A percentile compares a stretch with the other conserved stretches of the same genome.
Conservation (phyloP, 805 yeast genomes). For the Yarrowia sp. region DNA sequence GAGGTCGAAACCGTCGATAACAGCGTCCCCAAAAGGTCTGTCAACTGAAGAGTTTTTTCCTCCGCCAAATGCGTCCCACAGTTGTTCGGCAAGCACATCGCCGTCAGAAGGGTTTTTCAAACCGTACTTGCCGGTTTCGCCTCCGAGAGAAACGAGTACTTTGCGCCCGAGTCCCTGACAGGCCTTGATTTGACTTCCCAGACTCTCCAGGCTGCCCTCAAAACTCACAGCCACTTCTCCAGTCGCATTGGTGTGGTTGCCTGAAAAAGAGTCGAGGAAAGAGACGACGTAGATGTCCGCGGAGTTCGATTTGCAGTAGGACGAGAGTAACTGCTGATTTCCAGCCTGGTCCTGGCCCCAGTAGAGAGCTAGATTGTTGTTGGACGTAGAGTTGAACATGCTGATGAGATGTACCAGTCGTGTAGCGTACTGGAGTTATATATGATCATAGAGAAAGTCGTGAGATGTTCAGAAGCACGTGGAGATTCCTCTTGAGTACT, state of each 20-base stretch:
- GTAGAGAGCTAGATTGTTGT: slow-evolving; percentile 65
- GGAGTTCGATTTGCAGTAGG: slow-evolving; percentile 64
- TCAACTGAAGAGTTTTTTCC: slow-evolving; percentile 43
- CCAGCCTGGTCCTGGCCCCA: slow-evolving; percentile 84
- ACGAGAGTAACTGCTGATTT: slow-evolving; percentile 45
- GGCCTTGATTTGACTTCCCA: slow-evolving; percentile 61
- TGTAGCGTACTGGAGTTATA: no score
- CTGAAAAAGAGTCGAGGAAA: slow-evolving; percentile 57
- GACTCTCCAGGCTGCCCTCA: slow-evolving; percentile 28
- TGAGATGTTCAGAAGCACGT: no score
- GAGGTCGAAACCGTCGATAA: slow-evolving; percentile 80
- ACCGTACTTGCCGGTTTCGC: slow-evolving; percentile 61
- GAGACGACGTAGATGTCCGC: slow-evolving; percentile 65
- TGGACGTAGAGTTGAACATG: slow-evolving; percentile 37
- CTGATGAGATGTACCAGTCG: no score
- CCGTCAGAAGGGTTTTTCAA: slow-evolving; percentile 54
- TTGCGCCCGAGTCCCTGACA: slow-evolving; percentile 81
- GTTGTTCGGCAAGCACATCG: slow-evolving; percentile 51
- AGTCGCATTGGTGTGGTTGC: slow-evolving; percentile 31
- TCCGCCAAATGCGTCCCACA: slow-evolving; percentile 57
- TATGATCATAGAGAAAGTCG: no score
- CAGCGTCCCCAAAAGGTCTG: slow-evolving; percentile 66
- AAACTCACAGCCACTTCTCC: slow-evolving; percentile 7
- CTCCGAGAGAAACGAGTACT: slow-evolving; percentile 75
- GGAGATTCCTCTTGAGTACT: no score